phyloP scores from a whole-genome alignment of 225 moss, liverwort and hornwort species.

The Sphagnum tenellum region DNA sequence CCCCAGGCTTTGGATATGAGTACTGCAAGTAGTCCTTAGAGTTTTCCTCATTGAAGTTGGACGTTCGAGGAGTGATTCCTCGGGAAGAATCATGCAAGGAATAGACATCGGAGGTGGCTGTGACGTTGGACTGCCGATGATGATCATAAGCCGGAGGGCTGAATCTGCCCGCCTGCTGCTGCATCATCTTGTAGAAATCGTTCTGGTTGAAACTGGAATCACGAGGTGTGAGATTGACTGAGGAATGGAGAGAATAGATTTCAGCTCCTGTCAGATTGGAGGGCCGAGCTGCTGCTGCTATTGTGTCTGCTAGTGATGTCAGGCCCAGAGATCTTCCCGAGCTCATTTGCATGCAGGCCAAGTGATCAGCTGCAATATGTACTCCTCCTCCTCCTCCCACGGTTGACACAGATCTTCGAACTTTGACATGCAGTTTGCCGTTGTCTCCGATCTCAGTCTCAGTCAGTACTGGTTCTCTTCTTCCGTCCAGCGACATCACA shows the following conservation, averaged over 20 bases:
- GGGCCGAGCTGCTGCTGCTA: conserved; percentile 79
- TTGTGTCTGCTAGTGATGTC: conserved; percentile 68
- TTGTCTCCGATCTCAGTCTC: conserved; percentile 90
- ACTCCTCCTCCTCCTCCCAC: no score
- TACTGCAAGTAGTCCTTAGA: conserved; percentile 36
- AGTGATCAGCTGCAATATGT: no score
- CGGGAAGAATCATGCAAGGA: conserved; percentile 77
- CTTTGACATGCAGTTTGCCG: conserved; percentile 89
- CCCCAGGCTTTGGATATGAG: no score
- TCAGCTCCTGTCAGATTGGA: conserved; percentile 93
- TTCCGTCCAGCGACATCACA: conserved; percentile 79
- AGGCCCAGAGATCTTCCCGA: conserved; percentile 43
- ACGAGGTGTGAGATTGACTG: conserved; percentile 85
- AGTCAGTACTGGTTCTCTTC: conserved; percentile 67
- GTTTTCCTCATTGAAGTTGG: conserved; percentile 89
- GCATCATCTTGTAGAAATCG: conserved; percentile 86
- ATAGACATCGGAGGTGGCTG: conserved; percentile 67
- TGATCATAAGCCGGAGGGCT: conserved; percentile 28
- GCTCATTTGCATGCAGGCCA: not conserved
- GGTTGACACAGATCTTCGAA: conserved; percentile 55
- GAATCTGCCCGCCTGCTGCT: not conserved
- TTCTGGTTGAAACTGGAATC: conserved; percentile 90
- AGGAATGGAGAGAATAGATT: conserved; percentile 91
- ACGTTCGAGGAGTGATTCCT: conserved; percentile 80
- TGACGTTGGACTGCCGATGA: conserved; percentile 86